These are phyloP conservation scores for Wickerhamomyces subpelliculosus DNA, from an alignment of 805 yeast species.

Conservation along the genomic window DNA sequence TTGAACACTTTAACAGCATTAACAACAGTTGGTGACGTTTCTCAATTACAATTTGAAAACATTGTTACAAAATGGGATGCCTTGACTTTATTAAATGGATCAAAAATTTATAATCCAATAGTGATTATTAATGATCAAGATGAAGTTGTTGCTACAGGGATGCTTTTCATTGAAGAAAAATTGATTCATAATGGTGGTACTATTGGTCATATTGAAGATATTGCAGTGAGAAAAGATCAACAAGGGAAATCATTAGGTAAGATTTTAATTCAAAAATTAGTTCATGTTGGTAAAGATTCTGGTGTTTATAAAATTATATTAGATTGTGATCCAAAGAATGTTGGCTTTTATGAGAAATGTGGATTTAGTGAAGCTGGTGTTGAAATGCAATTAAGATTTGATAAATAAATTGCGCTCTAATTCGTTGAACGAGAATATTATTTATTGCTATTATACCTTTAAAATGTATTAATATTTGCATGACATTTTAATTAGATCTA, in stretches of 20 bases:
- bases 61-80: conserved; percentile 55
- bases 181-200: conserved; percentile 76
- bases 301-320: conserved; percentile 87
- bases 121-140: conserved; percentile 55
- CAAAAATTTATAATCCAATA: conserved; percentile 51
- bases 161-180: conserved; percentile 72
- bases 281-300: conserved; percentile 44
- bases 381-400: conserved; percentile 56
- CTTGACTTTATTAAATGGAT: conserved; percentile 17
- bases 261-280: conserved; percentile 54
- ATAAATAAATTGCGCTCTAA: too few species aligned
- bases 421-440: too few species aligned
- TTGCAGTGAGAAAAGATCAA: conserved; percentile 64
- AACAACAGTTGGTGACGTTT: conserved; percentile 78
- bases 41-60: conserved; percentile 39
- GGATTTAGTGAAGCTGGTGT: conserved; percentile 61
- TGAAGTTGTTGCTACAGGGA: conserved; percentile 75
- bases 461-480: too few species aligned
- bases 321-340: conserved; percentile 82
- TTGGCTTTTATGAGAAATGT: conserved; percentile 84
- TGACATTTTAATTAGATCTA: too few species aligned
- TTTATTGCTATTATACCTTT: too few species aligned
- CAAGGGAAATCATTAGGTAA: conserved; percentile 84
- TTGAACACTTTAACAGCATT: conserved; percentile 56
- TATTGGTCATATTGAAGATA: conserved; percentile 95